These are phyloP conservation scores for Urtica urens DNA, from an alignment of 306 rosid genomes.

Conservation along the genomic window DNA sequence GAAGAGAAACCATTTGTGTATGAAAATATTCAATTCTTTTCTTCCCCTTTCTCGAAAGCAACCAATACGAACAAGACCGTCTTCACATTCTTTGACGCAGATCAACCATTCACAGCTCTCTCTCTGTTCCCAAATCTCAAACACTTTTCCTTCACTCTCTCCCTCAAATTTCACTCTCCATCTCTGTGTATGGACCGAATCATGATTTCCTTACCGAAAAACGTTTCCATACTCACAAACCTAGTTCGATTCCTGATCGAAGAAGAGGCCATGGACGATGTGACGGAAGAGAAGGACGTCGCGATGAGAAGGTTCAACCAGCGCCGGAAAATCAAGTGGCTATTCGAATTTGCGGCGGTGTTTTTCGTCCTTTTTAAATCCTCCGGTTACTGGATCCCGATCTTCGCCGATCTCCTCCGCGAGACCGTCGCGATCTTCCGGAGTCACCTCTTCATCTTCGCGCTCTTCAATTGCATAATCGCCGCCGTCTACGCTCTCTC, in stretches of 20 bases:
- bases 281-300: conserved; percentile 26
- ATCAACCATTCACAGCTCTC: not conserved
- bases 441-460: conserved; percentile 34
- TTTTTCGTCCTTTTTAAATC: conserved; percentile 23
- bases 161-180: not conserved
- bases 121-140: not conserved
- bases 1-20: not conserved
- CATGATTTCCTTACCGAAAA: not conserved
- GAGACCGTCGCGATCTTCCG: conserved; percentile 13
- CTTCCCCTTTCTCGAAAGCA: conserved; percentile 1
- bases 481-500: conserved; percentile 34
- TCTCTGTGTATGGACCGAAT: not conserved
- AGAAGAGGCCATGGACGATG: conserved; percentile 7
- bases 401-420: conserved; percentile 1
- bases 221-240: not conserved
- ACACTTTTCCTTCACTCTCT: not conserved
- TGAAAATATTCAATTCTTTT: conserved; percentile 3
- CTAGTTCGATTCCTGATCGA: not conserved
- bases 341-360: conserved; percentile 15
- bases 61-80: not conserved
- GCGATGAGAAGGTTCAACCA: conserved; percentile 22
- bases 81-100: not conserved
- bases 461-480: conserved; percentile 32
- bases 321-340: conserved; percentile 17
- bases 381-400: conserved; percentile 17